Conservation (phyloP, 768 basidiomycete genomes). For the Botryobasidium botryosum region DNA sequence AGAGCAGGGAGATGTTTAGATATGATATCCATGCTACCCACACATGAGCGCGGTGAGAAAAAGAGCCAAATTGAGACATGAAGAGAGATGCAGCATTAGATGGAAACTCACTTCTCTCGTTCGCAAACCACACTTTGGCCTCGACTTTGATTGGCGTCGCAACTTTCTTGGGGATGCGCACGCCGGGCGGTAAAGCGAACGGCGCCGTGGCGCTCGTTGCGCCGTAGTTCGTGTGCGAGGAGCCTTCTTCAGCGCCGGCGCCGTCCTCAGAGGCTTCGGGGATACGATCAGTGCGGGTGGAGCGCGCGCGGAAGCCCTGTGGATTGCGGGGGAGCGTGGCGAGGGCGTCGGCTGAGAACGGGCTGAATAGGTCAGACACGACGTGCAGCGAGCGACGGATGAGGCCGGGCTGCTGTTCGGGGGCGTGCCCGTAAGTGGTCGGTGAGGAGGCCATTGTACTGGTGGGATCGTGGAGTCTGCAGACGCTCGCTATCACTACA, state of each 20-base stretch:
- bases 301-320: constrained; percentile 25
- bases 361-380: constrained; percentile 38
- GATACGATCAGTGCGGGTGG: constrained; percentile 57
- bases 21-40: constrained; percentile 92
- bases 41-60: neutral
- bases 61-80: neutral
- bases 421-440: no score
- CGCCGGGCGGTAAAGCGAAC: constrained; percentile 37
- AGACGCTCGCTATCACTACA: no score
- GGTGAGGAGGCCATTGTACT: no score
- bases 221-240: constrained; percentile 64
- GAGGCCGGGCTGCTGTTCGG: no score
- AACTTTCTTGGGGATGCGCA: constrained; percentile 69
- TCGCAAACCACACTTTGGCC: constrained; percentile 95
- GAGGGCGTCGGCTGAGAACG: constrained; percentile 53
- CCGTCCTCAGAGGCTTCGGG: constrained; percentile 39
- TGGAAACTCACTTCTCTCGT: constrained; percentile 69
- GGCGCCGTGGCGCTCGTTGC: no score
- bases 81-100: neutral
- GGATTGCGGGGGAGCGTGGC: constrained; percentile 30
- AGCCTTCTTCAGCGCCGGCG: constrained; percentile 41
- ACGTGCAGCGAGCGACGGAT: constrained; percentile 46
- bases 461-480: no score
- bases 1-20: constrained; percentile 67
- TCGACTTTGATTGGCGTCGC: constrained; percentile 74